phyloP scores from a whole-genome alignment of 805 yeast species.

The Nakazawaea laoshanensis region DNA sequence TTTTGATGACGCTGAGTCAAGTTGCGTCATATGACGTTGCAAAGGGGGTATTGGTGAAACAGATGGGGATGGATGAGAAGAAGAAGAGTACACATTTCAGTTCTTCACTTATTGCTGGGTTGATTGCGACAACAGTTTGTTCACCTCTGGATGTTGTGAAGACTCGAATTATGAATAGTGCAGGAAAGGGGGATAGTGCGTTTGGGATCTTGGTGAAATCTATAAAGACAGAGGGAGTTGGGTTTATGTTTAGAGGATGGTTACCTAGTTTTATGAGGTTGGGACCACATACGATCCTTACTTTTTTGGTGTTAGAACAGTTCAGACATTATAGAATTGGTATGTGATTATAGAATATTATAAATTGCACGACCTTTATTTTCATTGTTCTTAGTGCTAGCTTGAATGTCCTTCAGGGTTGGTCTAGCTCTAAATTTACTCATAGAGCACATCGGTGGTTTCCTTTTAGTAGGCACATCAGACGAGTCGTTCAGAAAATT shows the following conservation, averaged over 20 bases:
- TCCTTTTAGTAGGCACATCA: too few relatives aligned
- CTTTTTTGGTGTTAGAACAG: slow-evolving; percentile 62
- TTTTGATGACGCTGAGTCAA: slow-evolving; percentile 85
- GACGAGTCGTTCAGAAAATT: too few relatives aligned
- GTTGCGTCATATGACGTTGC: slow-evolving; percentile 82
- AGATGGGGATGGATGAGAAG: slow-evolving; percentile 43
- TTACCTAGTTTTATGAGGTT: slow-evolving; percentile 76
- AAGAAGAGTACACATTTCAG: slow-evolving; percentile 67
- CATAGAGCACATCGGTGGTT: too few relatives aligned
- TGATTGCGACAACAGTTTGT: slow-evolving; percentile 86
- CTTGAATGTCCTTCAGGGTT: too few relatives aligned
- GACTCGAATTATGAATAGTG: slow-evolving; percentile 77
- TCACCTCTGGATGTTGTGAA: slow-evolving; percentile 90
- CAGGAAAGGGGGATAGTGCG: slow-evolving; percentile 38
- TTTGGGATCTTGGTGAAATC: slow-evolving; percentile 42
- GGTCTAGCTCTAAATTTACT: too few relatives aligned
- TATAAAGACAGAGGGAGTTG: slow-evolving; percentile 59
- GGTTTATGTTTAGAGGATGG: slow-evolving; percentile 89
- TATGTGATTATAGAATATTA: too few relatives aligned
- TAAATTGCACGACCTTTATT: too few relatives aligned
- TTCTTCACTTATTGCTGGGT: slow-evolving; percentile 74
- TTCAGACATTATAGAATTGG: slow-evolving; percentile 47
- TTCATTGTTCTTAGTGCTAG: too few relatives aligned
- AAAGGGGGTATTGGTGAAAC: slow-evolving; percentile 48
- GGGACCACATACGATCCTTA: slow-evolving; percentile 74